Evolutionary conservation across 1,284 basidiomycete species (phyloP).

Genomic region (Chalciporus sp.): DNA sequence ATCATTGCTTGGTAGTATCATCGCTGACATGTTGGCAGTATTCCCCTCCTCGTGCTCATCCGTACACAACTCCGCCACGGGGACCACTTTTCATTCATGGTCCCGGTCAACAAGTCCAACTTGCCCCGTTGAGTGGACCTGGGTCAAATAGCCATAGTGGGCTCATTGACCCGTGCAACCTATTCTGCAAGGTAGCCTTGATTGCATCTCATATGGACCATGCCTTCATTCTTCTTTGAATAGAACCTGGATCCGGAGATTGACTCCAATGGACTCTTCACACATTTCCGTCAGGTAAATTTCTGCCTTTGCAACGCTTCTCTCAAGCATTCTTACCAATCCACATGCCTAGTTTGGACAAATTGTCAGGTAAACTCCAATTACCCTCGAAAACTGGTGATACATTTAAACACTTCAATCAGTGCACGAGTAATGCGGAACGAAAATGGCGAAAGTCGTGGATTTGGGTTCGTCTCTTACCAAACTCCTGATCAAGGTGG

Average conservation of each 20-base stretch:
- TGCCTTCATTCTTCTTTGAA: conserved; percentile 11
- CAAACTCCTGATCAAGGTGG: conserved; percentile 82
- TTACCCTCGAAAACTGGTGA: background rate
- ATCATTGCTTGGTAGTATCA: conserved; percentile 2
- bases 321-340: conserved; percentile 15
- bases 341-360: conserved; percentile 64
- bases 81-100: conserved; percentile 70
- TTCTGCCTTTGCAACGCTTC: conserved; percentile 5
- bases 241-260: conserved; percentile 87
- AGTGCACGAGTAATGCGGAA: conserved; percentile 95
- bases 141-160: conserved; percentile 82
- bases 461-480: conserved; percentile 95
- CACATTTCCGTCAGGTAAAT: conserved; percentile 77
- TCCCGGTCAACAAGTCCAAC: conserved; percentile 87
- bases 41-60: conserved; percentile 57
- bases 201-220: conserved; percentile 1
- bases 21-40: conserved; percentile 42
- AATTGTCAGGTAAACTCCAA: conserved; percentile 70
- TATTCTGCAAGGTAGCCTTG: conserved; percentile 80
- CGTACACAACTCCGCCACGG: conserved; percentile 39
- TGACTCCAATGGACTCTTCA: conserved; percentile 80
- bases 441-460: conserved; percentile 79
- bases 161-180: conserved; percentile 87
- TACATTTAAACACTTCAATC: conserved; percentile 13
- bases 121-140: conserved; percentile 71